phyloP scores from a whole-genome alignment of 2,329 filamentous ascomycete species.

The Aspergillus vadensis region DNA sequence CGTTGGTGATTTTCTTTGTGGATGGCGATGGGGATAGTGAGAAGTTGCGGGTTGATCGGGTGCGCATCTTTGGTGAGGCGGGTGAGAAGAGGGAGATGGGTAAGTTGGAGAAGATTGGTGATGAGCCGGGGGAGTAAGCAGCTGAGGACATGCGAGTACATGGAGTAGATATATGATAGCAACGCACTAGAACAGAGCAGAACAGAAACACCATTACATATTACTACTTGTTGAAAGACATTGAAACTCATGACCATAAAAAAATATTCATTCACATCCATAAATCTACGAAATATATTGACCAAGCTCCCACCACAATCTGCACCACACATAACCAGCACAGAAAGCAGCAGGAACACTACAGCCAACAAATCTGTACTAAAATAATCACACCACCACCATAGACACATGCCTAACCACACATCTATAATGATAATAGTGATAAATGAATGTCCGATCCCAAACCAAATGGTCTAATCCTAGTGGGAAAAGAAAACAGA shows the following conservation, averaged over 20 bases:
- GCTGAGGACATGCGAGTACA: not conserved
- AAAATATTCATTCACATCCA: not conserved
- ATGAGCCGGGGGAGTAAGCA: constrained; percentile 64
- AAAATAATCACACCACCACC: not conserved
- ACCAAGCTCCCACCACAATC: not conserved
- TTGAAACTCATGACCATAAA: not conserved
- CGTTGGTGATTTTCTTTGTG: constrained; percentile 82
- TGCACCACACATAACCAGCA: not conserved
- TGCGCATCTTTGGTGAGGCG: constrained; percentile 76
- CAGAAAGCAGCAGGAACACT: not conserved
- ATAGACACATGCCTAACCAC: not conserved
- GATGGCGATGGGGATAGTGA: constrained; percentile 82
- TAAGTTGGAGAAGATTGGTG: constrained; percentile 91
- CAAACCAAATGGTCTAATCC: constrained; percentile 51
- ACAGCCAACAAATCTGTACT: not conserved
- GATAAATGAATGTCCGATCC: constrained; percentile 56
- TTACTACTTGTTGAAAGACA: no score
- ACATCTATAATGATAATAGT: constrained; percentile 12
- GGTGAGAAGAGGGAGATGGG: constrained; percentile 92
- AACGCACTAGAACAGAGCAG: not conserved
- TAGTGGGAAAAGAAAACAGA: constrained; percentile 43
- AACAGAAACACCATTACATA: not conserved
- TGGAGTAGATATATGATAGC: not conserved
- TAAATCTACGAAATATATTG: not conserved
- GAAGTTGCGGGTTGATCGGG: constrained; percentile 70